phyloP scores from a whole-genome alignment of 495 filamentous ascomycete species.

The Aspergillus indologenus region DNA sequence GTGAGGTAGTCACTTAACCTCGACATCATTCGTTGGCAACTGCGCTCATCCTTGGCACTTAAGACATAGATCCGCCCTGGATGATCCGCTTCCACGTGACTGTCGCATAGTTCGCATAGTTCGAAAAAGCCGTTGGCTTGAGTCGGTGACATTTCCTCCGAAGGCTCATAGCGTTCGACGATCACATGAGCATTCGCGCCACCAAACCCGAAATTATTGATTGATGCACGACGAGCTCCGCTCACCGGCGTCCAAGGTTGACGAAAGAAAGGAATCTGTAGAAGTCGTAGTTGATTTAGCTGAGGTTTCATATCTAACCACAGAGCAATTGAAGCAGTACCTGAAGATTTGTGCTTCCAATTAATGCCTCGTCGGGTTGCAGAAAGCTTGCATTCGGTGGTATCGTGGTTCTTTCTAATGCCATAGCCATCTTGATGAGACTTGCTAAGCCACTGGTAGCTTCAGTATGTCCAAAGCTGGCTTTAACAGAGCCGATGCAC shows the following conservation, averaged over 20 bases:
- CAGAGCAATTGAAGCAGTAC: no score
- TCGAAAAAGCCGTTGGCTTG: not conserved
- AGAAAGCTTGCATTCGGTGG: constrained; percentile 34
- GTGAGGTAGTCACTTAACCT: no score
- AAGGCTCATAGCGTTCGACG: constrained; percentile 30
- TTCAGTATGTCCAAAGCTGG: constrained; percentile 47
- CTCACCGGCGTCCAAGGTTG: constrained; percentile 23
- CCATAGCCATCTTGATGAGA: constrained; percentile 37
- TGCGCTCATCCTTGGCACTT: no score
- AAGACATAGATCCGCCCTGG: no score
- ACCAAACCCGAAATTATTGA: constrained; percentile 41
- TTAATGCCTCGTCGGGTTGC: constrained; percentile 30
- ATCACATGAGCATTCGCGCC: constrained; percentile 41
- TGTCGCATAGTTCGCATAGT: not conserved
- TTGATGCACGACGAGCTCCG: constrained; percentile 27
- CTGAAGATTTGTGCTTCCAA: constrained; percentile 30
- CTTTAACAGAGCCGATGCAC: constrained; percentile 37
- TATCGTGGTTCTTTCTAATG: constrained; percentile 29
- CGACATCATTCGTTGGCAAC: not conserved
- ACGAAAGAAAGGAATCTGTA: constrained; percentile 10
- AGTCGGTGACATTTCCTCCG: constrained; percentile 2
- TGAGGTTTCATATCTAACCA: no score
- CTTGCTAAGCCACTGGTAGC: constrained; percentile 40
- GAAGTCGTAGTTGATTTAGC: not conserved
- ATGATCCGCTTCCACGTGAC: no score